Evolutionary conservation across 331 rosid genomes (phyloP).

Genomic region (Arachis monticola): DNA sequence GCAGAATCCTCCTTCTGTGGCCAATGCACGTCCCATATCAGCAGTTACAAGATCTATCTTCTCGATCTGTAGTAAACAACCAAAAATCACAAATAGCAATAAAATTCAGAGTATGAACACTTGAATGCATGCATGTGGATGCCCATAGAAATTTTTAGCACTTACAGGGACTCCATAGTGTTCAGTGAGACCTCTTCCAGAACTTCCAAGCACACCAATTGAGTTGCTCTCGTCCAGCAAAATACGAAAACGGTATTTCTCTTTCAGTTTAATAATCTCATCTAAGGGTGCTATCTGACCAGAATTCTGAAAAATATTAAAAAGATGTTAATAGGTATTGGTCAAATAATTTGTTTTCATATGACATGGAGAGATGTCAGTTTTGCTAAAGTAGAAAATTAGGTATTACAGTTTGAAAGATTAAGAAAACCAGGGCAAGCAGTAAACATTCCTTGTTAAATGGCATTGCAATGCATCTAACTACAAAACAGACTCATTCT

Average conservation of each 20-base stretch:
- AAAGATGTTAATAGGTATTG: background rate
- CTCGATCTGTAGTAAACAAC: conserved; percentile 63
- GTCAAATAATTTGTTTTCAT: background rate
- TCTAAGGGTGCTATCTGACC: conserved; percentile 87
- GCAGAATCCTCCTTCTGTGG: conserved; percentile 91
- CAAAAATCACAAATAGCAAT: conserved; percentile 39
- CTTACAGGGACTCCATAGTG: conserved; percentile 66
- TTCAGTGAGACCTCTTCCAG: conserved; percentile 83
- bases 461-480: conserved; percentile 21
- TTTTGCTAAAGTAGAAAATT: conserved; percentile 9
- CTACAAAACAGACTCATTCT: conserved; percentile 14
- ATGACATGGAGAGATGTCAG: conserved; percentile 2
- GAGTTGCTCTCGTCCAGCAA: conserved; percentile 90
- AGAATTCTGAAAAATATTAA: conserved; percentile 62
- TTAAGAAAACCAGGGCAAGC: conserved; percentile 26
- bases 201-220: conserved; percentile 75
- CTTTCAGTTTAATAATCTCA: conserved; percentile 76
- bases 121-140: background rate
- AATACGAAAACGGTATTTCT: conserved; percentile 70
- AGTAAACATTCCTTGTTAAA: background rate
- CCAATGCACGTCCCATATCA: conserved; percentile 94
- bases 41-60: conserved; percentile 94
- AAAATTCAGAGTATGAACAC: conserved; percentile 21
- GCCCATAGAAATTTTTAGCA: conserved; percentile 22
- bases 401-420: conserved; percentile 24